phyloP scores from a whole-genome alignment of 345 rosid genomes.

The Brassica nigra region DNA sequence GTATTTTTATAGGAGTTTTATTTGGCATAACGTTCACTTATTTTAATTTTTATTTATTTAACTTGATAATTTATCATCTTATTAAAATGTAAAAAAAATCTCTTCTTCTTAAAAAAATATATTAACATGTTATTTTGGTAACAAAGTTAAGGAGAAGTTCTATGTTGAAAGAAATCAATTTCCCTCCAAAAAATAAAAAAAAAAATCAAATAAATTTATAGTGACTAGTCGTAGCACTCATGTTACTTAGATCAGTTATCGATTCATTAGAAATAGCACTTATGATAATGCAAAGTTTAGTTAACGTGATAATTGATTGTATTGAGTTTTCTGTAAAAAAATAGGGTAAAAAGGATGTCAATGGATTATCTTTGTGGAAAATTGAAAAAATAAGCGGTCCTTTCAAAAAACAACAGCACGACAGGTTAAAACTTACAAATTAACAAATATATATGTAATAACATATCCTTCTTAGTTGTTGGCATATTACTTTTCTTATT shows the following conservation, averaged over 20 bases:
- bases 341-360: not conserved
- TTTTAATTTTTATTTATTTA: too few species aligned
- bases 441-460: slow-evolving; percentile 10
- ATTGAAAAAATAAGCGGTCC: not conserved
- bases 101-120: too few species aligned
- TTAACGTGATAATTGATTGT: not conserved
- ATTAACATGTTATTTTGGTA: not conserved
- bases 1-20: not conserved
- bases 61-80: not conserved
- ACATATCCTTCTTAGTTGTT: slow-evolving; percentile 26
- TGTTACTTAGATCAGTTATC: not conserved
- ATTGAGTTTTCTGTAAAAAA: not conserved
- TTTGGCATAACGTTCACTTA: not conserved
- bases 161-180: too few species aligned
- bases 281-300: not conserved
- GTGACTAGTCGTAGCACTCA: not conserved
- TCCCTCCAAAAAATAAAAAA: too few species aligned
- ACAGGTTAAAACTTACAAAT: slow-evolving; percentile 4
- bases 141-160: not conserved
- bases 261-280: not conserved
- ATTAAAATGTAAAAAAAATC: too few species aligned
- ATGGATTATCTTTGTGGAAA: not conserved
- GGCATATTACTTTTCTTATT: slow-evolving; percentile 28
- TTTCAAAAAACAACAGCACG: too few species aligned
- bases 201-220: too few species aligned